Evolutionary conservation across 495 filamentous ascomycete genomes (phyloP).

Genomic region (Daldinia concentrica): DNA sequence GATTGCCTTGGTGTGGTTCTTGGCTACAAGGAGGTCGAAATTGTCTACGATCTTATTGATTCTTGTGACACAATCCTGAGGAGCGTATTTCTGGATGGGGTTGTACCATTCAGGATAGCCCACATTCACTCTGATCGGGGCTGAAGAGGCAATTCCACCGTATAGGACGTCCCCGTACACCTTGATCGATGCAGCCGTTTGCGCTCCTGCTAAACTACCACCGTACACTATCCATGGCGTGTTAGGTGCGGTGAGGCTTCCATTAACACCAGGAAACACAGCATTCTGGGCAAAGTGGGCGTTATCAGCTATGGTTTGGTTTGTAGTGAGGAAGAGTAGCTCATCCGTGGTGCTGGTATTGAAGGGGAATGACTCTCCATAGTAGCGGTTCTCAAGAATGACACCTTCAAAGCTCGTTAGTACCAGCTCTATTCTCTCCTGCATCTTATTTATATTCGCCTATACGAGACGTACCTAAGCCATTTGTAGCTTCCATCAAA

Average conservation of each 20-base stretch:
- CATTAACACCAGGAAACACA: conserved; percentile 49
- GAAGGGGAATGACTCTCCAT: conserved; percentile 55
- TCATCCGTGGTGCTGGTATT: conserved; percentile 55
- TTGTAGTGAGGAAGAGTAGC: conserved; percentile 55
- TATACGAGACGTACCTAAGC: conserved; percentile 44
- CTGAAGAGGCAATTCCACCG: conserved; percentile 56
- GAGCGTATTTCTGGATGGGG: conserved; percentile 43
- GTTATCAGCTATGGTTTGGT: conserved; percentile 59
- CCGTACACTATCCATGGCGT: conserved; percentile 59
- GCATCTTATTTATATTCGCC: background rate
- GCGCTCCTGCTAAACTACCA: conserved; percentile 54
- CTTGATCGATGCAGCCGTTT: conserved; percentile 56
- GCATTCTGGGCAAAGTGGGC: conserved; percentile 58
- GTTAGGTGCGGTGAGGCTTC: conserved; percentile 49
- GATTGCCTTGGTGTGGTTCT: conserved; percentile 48
- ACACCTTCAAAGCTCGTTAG: conserved; percentile 42
- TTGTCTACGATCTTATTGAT: conserved; percentile 59
- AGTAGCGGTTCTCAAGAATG: conserved; percentile 59
- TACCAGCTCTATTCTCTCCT: background rate
- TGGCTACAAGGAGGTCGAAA: conserved; percentile 51
- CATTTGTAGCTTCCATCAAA: conserved; percentile 57
- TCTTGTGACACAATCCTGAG: conserved; percentile 53
- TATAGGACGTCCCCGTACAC: conserved; percentile 54
- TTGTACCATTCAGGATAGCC: conserved; percentile 53
- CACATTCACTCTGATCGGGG: conserved; percentile 48